Percentiles rank a stretch among this genome's conserved stretches.
Evolutionary conservation across 257 asterid genomes (phyloP).

Genomic region (Leonotis leonurus): DNA sequence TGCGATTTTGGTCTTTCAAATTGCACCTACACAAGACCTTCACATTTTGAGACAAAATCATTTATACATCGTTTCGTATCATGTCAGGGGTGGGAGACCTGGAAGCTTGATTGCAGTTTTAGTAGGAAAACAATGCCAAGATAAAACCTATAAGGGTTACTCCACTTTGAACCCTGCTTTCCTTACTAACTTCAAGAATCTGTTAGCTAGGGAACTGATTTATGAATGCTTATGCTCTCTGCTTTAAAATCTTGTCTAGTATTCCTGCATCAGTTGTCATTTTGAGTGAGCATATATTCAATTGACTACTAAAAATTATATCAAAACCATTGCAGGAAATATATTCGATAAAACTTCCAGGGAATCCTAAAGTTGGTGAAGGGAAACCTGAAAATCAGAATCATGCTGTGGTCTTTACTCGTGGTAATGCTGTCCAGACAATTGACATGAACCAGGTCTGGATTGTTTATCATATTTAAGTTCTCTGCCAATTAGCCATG

Average conservation of each 20-base stretch:
- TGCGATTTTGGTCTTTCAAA: not conserved
- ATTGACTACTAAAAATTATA: not conserved
- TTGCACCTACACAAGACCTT: not conserved
- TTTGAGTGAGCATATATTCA: slow-evolving; percentile 9
- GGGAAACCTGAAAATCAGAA: slow-evolving; percentile 99
- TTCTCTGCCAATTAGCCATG: not conserved
- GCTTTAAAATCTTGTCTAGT: slow-evolving; percentile 1
- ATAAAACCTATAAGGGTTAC: not conserved
- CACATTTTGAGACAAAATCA: not conserved
- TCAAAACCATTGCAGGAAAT: slow-evolving; percentile 56
- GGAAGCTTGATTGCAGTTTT: not conserved
- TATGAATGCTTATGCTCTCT: not conserved
- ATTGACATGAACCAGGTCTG: slow-evolving; percentile 99
- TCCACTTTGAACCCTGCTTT: not conserved
- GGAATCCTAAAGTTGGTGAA: slow-evolving; percentile 98
- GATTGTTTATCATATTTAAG: slow-evolving; percentile 7
- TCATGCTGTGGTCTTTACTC: slow-evolving; percentile 90
- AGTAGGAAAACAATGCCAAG: not conserved
- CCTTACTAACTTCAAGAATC: not conserved
- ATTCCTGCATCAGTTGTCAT: slow-evolving; percentile 2
- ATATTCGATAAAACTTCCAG: slow-evolving; percentile 88
- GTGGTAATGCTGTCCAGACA: slow-evolving; percentile 95
- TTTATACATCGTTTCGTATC: no score
- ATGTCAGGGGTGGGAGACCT: not conserved
- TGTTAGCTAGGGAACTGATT: not conserved